Percentiles rank a stretch among this genome's conserved stretches.
Evolutionary conservation across 179 eudicot species (phyloP).

Genomic region (Dionaea muscipula): DNA sequence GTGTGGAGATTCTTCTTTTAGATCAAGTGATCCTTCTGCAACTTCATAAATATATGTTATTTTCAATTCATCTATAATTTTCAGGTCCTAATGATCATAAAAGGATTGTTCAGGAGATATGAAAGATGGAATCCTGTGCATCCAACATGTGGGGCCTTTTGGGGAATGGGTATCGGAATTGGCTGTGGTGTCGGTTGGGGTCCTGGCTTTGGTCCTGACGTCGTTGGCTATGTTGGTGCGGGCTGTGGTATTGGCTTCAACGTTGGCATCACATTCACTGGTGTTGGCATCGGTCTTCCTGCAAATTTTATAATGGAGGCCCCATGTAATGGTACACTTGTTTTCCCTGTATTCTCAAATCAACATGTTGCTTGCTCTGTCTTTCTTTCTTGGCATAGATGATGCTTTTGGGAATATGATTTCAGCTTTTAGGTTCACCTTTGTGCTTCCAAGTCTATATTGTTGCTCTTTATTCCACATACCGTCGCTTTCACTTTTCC

Average conservation of each 20-base stretch:
- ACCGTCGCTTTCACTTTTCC: background rate
- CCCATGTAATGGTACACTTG: slow-evolving; percentile 54
- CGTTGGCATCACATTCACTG: slow-evolving; percentile 80
- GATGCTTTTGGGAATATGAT: background rate
- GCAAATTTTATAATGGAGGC: slow-evolving; percentile 39
- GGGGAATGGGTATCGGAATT: slow-evolving; percentile 93
- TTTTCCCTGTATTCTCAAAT: background rate
- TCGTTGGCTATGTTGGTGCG: slow-evolving; percentile 90
- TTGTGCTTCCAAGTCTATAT: background rate
- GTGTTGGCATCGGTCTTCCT: slow-evolving; percentile 92
- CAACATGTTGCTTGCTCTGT: background rate
- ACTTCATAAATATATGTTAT: background rate
- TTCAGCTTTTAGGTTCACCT: background rate
- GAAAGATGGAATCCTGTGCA: slow-evolving; percentile 98
- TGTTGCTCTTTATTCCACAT: background rate
- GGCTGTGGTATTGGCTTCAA: slow-evolving; percentile 94
- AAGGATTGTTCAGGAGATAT: slow-evolving; percentile 67
- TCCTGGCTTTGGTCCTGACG: slow-evolving; percentile 99
- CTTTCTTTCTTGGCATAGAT: background rate
- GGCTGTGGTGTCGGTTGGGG: slow-evolving; percentile 99
- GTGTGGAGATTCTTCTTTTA: background rate
- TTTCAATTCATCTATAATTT: slow-evolving; percentile 5
- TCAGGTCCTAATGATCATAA: slow-evolving; percentile 78
- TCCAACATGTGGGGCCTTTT: slow-evolving; percentile 88
- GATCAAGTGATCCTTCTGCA: background rate